These are phyloP conservation scores for Euryodendron excelsum DNA, from an alignment of 148 eudicot genomes.

Conservation along the genomic window DNA sequence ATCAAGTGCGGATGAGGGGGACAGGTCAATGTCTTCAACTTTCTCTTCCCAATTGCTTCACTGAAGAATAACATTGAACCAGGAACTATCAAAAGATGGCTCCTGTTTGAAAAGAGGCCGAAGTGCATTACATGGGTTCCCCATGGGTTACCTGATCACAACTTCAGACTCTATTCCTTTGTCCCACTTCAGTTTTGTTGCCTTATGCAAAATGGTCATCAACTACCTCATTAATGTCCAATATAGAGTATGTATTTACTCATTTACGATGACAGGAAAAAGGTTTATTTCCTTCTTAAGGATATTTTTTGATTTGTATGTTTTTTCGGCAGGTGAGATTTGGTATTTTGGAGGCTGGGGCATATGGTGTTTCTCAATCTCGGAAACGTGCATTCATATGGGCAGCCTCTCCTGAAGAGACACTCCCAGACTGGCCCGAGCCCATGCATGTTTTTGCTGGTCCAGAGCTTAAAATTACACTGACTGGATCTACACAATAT, in stretches of 20 bases:
- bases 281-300: neutral
- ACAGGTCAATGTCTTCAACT: neutral
- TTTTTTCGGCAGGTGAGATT: constrained; percentile 66
- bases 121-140: neutral
- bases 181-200: neutral
- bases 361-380: constrained; percentile 92
- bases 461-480: constrained; percentile 61
- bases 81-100: neutral
- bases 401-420: constrained; percentile 94
- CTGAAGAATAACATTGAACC: neutral
- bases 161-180: neutral
- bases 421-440: constrained; percentile 97
- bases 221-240: neutral
- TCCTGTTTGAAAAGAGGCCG: neutral
- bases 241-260: neutral
- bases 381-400: constrained; percentile 96
- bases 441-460: constrained; percentile 98
- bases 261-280: neutral
- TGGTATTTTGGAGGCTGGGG: constrained; percentile 98
- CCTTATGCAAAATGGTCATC: neutral
- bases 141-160: neutral
- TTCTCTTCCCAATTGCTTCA: neutral
- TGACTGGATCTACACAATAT: constrained; percentile 50
- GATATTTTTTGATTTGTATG: neutral
- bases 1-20: neutral